Base-by-base conservation (phyloP, 495 filamentous ascomycete species). In the Penicillium malachiteum region DNA sequence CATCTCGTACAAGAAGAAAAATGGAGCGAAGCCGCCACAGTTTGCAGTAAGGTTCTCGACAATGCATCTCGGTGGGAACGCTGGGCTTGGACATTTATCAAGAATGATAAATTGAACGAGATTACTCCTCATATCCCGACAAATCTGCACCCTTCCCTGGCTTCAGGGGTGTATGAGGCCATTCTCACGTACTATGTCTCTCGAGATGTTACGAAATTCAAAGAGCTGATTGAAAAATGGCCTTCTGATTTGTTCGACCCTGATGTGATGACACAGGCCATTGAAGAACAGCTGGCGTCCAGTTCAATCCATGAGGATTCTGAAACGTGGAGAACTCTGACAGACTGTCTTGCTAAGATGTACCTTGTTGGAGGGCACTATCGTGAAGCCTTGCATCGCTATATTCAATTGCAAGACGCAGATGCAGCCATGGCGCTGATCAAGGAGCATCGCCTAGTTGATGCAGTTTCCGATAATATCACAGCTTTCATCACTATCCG, bases 81-180 rank as follows among this genome's bases (percentile, higher is more conserved):
- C 57, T 97, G 92, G 92, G 87, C 93, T 8, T 92, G 87, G 84
- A 84, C 79, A 0, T 98, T 98, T 65, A 90, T 92, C 30, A 85
- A 88, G 44, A 87, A 90, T 6, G 76, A 87, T 54, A 91, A 87
- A 62, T 86, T 92, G 56, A 88, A 96, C 63, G 93, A 97, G 54
- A 95, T 98, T 34, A 88, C 89, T 6, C 79, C 86, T 21, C 85
- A 87, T 59, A 89, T 98, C 16, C 94, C 94, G 0, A 84, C 81
- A 0, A 82, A 84, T 30, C 75, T 93, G 48, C 82, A 81, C n/a
- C 90, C 91, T 7, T 84, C 89, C 2, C 74, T 98, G n/a, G 83
- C 89, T 9, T 82, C 87, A n/a, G 76, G 82, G 2, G 84, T 96
- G 14, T 98, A 96, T 64, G 92, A 97, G 66, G 78, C 87, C 13